Evolutionary conservation across 305 asterid genomes (phyloP).

Genomic region (Fraxinus velutina): DNA sequence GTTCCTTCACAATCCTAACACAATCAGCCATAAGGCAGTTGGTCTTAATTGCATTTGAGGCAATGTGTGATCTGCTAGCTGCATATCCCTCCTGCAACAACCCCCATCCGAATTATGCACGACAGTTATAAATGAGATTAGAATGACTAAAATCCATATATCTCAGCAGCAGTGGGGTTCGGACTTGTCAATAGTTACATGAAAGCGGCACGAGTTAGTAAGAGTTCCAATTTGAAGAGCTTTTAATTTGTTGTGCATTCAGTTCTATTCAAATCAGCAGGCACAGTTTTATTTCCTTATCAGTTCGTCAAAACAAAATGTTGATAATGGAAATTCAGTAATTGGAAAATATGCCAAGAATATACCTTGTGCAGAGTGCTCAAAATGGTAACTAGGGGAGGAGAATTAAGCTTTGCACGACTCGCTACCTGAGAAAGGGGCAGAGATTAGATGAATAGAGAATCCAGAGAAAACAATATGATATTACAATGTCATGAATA

Average conservation of each 20-base stretch:
- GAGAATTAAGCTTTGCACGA: conserved; percentile 74
- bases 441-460: not conserved
- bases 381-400: conserved; percentile 48
- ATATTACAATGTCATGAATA: conserved; percentile 21
- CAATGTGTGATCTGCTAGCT: conserved; percentile 70
- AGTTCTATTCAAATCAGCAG: not conserved
- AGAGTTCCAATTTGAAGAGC: not conserved
- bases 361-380: conserved; percentile 55
- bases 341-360: not conserved
- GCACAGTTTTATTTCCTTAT: not conserved
- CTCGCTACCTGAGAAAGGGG: conserved; percentile 58
- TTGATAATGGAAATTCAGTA: not conserved
- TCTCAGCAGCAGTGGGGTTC: not conserved
- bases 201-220: not conserved
- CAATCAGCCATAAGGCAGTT: conserved; percentile 74
- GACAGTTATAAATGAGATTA: not conserved
- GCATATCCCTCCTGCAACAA: conserved; percentile 65
- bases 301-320: not conserved
- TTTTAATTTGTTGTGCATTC: not conserved
- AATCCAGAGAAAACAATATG: not conserved
- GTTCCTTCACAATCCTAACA: conserved; percentile 56
- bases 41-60: conserved; percentile 74
- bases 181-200: not conserved
- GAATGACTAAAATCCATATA: not conserved
- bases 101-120: not conserved